Evolutionary conservation across 495 filamentous ascomycete genomes (phyloP).

Genomic region (Daldinia decipiens): DNA sequence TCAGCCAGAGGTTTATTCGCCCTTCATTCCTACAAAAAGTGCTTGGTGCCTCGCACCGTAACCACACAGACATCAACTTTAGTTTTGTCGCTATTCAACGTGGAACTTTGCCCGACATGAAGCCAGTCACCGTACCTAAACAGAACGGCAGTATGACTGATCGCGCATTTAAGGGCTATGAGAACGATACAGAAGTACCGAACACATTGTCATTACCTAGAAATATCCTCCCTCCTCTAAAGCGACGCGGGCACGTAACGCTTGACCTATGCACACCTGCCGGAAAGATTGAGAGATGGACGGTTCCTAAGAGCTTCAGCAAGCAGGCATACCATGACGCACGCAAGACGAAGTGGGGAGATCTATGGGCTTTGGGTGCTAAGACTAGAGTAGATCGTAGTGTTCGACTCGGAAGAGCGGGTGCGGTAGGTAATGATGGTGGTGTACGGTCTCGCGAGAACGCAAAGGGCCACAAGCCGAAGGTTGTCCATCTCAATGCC

Average conservation of each 20-base stretch:
- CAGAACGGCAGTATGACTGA: conserved; percentile 45
- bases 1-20: conserved; percentile 86
- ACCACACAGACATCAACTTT: conserved; percentile 90
- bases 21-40: conserved; percentile 85
- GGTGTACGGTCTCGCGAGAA: conserved; percentile 52
- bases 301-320: conserved; percentile 81
- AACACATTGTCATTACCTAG: conserved; percentile 80
- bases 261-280: conserved; percentile 90
- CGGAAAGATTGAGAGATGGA: conserved; percentile 93
- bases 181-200: conserved; percentile 48
- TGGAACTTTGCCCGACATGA: conserved; percentile 60
- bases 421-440: conserved; percentile 49
- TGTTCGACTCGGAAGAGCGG: conserved; percentile 66
- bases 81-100: conserved; percentile 90
- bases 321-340: conserved; percentile 88
- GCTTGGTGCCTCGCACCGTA: conserved; percentile 71
- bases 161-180: conserved; percentile 56
- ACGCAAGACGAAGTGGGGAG: conserved; percentile 89
- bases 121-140: conserved; percentile 53
- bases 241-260: conserved; percentile 85
- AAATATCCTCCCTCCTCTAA: conserved; percentile 79
- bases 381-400: conserved; percentile 77
- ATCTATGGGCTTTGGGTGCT: conserved; percentile 93
- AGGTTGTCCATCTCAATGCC: conserved; percentile 50
- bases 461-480: conserved; percentile 44